Evolutionary conservation across 768 basidiomycete genomes (phyloP).

Genomic region (Krasilnikovozyma curviuscula): DNA sequence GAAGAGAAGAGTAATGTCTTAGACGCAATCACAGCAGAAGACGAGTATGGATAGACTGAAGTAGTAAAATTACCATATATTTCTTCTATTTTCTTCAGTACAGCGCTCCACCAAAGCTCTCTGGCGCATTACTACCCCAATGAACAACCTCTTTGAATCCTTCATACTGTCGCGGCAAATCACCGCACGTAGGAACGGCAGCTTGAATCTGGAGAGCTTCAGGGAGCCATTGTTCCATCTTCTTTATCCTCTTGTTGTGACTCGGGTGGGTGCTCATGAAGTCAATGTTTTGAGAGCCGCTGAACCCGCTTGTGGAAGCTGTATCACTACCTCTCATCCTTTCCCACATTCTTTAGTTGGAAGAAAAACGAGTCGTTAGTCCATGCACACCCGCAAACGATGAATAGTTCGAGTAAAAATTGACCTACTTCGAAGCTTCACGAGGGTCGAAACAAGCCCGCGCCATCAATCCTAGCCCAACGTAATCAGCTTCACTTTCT

Average conservation of each 20-base stretch:
- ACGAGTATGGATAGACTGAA: too few species aligned
- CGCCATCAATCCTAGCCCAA: slow-evolving; percentile 54
- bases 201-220: slow-evolving; percentile 7
- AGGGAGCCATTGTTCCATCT: slow-evolving; percentile 21
- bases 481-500: slow-evolving; percentile 74
- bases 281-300: slow-evolving; percentile 27
- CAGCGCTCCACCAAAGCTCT: too few species aligned
- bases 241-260: slow-evolving; percentile 50
- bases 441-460: slow-evolving; percentile 68
- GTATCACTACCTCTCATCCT: slow-evolving; percentile 45
- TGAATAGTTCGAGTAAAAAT: background rate
- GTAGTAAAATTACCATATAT: too few species aligned
- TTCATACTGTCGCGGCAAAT: background rate
- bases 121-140: too few species aligned
- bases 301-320: slow-evolving; percentile 16
- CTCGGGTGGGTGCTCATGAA: slow-evolving; percentile 72
- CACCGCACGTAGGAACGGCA: slow-evolving; percentile 1
- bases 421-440: slow-evolving; percentile 45
- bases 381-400: background rate
- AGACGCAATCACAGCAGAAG: too few species aligned
- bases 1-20: too few species aligned
- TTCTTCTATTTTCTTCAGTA: too few species aligned
- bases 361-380: slow-evolving; percentile 16
- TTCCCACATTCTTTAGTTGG: slow-evolving; percentile 41
- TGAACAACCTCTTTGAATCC: background rate